phyloP scores from a whole-genome alignment of 768 basidiomycete genomes.

The Leccinum truebloodii region DNA sequence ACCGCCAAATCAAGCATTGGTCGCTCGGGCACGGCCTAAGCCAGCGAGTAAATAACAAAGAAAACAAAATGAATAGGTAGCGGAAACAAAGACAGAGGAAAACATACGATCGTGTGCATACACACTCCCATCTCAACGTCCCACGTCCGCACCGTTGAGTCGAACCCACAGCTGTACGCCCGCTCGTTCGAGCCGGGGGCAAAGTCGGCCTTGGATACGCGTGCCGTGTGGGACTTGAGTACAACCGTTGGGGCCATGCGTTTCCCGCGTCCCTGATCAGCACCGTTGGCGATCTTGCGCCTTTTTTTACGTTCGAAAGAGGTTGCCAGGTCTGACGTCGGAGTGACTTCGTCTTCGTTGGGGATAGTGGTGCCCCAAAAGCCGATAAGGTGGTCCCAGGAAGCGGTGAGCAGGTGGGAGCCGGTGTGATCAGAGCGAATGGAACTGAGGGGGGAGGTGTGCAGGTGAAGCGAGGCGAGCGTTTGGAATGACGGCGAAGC shows the following conservation, averaged over 20 bases:
- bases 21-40: conserved; percentile 66
- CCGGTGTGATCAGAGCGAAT: conserved; percentile 57
- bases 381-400: conserved; percentile 87
- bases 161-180: conserved; percentile 83
- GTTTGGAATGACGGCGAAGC: conserved; percentile 7
- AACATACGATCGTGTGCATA: conserved; percentile 59
- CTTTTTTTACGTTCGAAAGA: conserved; percentile 54
- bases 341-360: conserved; percentile 57
- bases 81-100: not conserved
- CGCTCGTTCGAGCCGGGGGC: conserved; percentile 34
- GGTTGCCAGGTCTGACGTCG: not conserved
- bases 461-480: conserved; percentile 77
- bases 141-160: conserved; percentile 89
- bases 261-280: conserved; percentile 36
- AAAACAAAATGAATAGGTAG: not conserved
- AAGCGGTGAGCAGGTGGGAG: conserved; percentile 72
- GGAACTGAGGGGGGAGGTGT: conserved; percentile 79
- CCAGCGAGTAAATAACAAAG: not conserved
- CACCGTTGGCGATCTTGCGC: conserved; percentile 47
- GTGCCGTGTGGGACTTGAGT: conserved; percentile 80
- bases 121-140: conserved; percentile 80
- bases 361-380: conserved; percentile 75
- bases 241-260: conserved; percentile 71
- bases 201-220: conserved; percentile 77
- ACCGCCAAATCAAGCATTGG: conserved; percentile 69